These are phyloP conservation scores for Gossypium bickii DNA, from an alignment of 345 rosid genomes.

Conservation along the genomic window DNA sequence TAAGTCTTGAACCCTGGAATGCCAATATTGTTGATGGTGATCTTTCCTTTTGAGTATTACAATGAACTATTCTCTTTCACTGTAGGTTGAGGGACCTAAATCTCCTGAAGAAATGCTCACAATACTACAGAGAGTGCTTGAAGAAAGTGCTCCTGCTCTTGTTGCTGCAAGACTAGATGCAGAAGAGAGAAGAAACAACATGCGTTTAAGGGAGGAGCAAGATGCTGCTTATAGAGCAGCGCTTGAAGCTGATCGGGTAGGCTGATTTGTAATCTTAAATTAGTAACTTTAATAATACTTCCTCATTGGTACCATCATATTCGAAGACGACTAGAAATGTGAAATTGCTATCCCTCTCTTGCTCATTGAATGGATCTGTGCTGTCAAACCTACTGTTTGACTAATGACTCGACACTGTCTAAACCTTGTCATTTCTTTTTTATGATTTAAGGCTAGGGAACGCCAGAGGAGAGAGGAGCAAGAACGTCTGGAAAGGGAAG, in stretches of 20 bases:
- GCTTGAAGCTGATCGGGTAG: constrained; percentile 98
- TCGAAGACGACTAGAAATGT: background rate
- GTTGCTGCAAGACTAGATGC: constrained; percentile 85
- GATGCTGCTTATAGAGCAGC: constrained; percentile 98
- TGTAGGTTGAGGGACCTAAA: constrained; percentile 89
- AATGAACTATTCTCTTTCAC: constrained; percentile 7
- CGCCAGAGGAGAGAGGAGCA: constrained; percentile 77
- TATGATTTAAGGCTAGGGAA: constrained; percentile 65
- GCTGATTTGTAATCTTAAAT: constrained; percentile 9
- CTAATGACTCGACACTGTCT: background rate
- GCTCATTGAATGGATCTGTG: background rate
- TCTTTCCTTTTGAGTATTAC: background rate
- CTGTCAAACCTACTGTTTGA: background rate
- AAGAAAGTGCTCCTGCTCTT: constrained; percentile 88
- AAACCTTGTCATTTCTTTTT: background rate
- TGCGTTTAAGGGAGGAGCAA: constrained; percentile 92
- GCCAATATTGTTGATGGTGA: background rate
- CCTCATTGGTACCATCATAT: background rate
- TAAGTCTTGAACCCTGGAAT: background rate
- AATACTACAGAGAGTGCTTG: constrained; percentile 78
- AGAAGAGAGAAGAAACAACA: constrained; percentile 81
- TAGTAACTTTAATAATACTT: background rate
- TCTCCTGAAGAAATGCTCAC: constrained; percentile 75
- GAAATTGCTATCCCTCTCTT: background rate
- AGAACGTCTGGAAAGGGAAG: constrained; percentile 80